Evolutionary conservation across 495 filamentous ascomycete species (phyloP), one percentile per base, ranked within the genome.

Genomic region (Parathielavia appendiculata): DNA sequence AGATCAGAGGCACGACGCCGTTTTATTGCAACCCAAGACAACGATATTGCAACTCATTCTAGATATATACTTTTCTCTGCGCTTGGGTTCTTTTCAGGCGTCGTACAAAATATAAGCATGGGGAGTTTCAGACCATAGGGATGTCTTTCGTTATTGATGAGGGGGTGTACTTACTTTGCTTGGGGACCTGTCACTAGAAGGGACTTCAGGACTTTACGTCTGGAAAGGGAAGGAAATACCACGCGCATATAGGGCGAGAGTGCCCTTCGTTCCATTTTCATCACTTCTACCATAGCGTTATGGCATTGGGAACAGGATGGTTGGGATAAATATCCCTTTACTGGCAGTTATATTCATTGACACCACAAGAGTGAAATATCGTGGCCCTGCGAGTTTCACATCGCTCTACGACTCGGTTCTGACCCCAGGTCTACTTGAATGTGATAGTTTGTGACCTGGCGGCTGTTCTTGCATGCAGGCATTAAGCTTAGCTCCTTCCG

Each of bases 221-320:
- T 34, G 49, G 40, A 22, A 17, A 32, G 32, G 39, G 44, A 26
- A 41, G 39, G 45, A 57, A 40, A 57, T 57, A 57, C 45, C 54
- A 56, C 41, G 53, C 20, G 38, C 32, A 56, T 26, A 23, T 11
- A 43, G 54, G 54, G 45, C 54, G 36, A 57, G 51, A 57, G 51
- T 23, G 20, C 17, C 55, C 22, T 51, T 57, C 46, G 38, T 51
- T 57, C 8, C 40, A 16, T 39, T 52, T 26, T 10, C 10, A 3
- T 17, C 17, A n/a, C 14, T 40, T 39, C 49, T 43, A 44, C 23
- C 55, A 44, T 26, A 44, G 55, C 55, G 26, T 51, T 38, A 44
- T n/a, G 55, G 55, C 46, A 43, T 51, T 35, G 54, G 54, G 45
- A 35, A 22, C 9, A 23, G 55, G 55, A 23, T 36, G 26, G 26